Evolutionary conservation across 2,329 filamentous ascomycete species (phyloP), one percentile per base, ranked within the genome.

Genomic region (Ophiostoma himal-ulmi): DNA sequence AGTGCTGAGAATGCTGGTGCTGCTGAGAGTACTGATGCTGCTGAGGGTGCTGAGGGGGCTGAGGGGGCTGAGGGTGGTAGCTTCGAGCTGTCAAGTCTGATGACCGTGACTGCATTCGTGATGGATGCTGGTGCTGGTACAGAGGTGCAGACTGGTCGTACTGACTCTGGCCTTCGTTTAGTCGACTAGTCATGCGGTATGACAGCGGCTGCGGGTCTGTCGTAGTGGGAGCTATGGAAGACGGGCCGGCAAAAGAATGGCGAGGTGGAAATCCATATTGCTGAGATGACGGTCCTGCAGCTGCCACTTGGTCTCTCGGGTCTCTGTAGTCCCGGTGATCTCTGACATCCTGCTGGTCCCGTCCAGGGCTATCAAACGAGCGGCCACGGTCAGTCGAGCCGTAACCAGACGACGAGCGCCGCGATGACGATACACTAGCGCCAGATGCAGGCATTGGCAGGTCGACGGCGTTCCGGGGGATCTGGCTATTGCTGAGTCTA

Each of bases 61-160:
- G 70, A 36, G 22, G 44, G 66, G 6, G 52, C 37, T 64, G 60
- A 13, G 34, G 34, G 4, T 39, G 34, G 34, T 64, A 69, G 54
- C 52, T 26, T 13, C n/a, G 37, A 20, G 44, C 44, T 2, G 67
- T 36, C n/a, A 65, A 54, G 30, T 41, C 64, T 0, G 34, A 30
- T 10, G 70, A 71, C 52, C 67, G 65, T 13, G 68, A 69, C 39
- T 71, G 70, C n/a, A 62, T 3, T 11, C 70, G 70, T 8, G 70
- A 54, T 8, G 52, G 70, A 41, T 71, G 68, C 1, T 65, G 54
- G 54, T 60, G 36, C 34, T 64, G 57, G 36, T 41, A 41, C 13
- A 26, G 30, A 17, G 14, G 26, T 34, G 34, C 34, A 20, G 20
- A 11, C 36, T 20, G 34, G 13, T 34, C 26, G 7, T 17, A 7